phyloP scores from a whole-genome alignment of 352 stramenopile species.

The Globisporangium heterothallicum region DNA sequence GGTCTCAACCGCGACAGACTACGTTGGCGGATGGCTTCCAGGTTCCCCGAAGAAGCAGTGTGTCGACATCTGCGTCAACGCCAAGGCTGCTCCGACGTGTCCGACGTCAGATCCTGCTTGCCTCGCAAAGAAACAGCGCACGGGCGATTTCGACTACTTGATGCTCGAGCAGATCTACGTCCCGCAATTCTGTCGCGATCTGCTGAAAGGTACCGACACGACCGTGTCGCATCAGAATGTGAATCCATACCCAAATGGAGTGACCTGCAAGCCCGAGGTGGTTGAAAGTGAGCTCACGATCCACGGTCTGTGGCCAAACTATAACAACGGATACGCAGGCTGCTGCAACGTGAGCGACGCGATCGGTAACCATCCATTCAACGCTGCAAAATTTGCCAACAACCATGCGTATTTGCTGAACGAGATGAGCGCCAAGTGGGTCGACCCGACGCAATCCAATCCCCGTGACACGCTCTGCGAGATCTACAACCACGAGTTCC shows the following conservation, averaged over 20 bases:
- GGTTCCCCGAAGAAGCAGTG: conserved; percentile 42
- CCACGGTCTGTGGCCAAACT: conserved; percentile 70
- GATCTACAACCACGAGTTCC: conserved; percentile 86
- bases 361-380: conserved; percentile 47
- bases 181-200: conserved; percentile 74
- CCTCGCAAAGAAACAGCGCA: conserved; percentile 49
- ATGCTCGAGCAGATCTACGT: conserved; percentile 74
- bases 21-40: conserved; percentile 54
- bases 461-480: conserved; percentile 47
- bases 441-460: conserved; percentile 12
- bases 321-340: conserved; percentile 49
- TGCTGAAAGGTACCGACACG: conserved; percentile 58
- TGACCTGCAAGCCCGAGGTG: conserved; percentile 17
- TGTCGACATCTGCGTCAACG: conserved; percentile 69
- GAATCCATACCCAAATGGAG: conserved; percentile 43
- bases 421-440: conserved; percentile 49
- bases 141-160: conserved; percentile 70
- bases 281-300: conserved; percentile 52
- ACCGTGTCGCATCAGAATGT: conserved; percentile 76
- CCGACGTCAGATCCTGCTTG: conserved; percentile 41
- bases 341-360: conserved; percentile 55
- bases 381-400: conserved; percentile 31
- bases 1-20: conserved; percentile 34
- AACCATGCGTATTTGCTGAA: conserved; percentile 23
- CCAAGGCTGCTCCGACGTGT: conserved; percentile 41